These are phyloP conservation scores for Alternaria hordeiaustralica DNA, from an alignment of 2,329 filamentous ascomycete genomes.

Conservation along the genomic window DNA sequence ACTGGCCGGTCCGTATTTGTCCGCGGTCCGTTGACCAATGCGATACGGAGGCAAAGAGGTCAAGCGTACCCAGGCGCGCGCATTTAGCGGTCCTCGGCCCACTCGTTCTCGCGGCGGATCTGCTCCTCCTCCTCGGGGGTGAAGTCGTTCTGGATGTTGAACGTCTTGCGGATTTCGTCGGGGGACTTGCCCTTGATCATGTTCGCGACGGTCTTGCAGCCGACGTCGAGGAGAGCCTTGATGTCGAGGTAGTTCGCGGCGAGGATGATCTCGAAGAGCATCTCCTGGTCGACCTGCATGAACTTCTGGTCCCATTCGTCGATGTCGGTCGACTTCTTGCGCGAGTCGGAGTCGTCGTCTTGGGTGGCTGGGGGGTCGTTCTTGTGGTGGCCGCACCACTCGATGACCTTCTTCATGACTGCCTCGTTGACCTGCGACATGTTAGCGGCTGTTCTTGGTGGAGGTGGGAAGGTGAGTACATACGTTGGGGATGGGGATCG, in stretches of 20 bases:
- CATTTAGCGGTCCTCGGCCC: conserved; percentile 52
- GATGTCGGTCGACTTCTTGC: conserved; percentile 98
- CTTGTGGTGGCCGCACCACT: conserved; percentile 97
- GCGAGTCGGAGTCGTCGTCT: conserved; percentile 90
- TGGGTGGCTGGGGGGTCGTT: conserved; percentile 80
- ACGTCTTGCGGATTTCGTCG: conserved; percentile 98
- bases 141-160: conserved; percentile 99
- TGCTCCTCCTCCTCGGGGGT: conserved; percentile 99
- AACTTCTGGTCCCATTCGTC: conserved; percentile 99
- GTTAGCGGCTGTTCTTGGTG: conserved; percentile 31
- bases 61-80: background rate
- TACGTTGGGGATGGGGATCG: conserved; percentile 85
- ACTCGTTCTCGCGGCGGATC: conserved; percentile 67
- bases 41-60: background rate
- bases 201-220: conserved; percentile 99
- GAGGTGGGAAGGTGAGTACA: conserved; percentile 20
- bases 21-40: conserved; percentile 3
- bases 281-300: conserved; percentile 99
- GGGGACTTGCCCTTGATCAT: conserved; percentile 99
- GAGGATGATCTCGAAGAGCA: conserved; percentile 99
- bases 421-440: conserved; percentile 76
- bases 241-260: conserved; percentile 99
- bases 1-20: conserved; percentile 1
- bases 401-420: conserved; percentile 93
- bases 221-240: conserved; percentile 95